Evolutionary conservation across 306 rosid species (phyloP).

Genomic region (Rosa multiflora): DNA sequence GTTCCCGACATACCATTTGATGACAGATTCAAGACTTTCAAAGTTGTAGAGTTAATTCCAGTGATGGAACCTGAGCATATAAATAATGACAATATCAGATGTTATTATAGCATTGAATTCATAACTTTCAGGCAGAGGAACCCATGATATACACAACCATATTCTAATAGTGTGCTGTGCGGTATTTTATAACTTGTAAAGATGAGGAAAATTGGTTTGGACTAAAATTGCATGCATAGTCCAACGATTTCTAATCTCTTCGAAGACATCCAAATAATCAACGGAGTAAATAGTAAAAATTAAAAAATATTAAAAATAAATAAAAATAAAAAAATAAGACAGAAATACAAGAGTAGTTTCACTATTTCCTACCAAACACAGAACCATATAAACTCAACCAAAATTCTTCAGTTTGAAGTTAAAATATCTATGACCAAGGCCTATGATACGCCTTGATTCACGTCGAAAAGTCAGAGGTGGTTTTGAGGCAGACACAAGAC

Average conservation of each 20-base stretch:
- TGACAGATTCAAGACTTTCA: slow-evolving; percentile 71
- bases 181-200: neutral
- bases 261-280: neutral
- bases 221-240: neutral
- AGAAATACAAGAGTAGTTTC: neutral
- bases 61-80: slow-evolving; percentile 66
- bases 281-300: neutral
- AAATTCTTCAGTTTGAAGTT: neutral
- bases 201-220: neutral
- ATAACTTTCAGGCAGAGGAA: neutral
- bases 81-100: slow-evolving; percentile 23
- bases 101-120: neutral
- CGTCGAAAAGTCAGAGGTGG: neutral
- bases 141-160: neutral
- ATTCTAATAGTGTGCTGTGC: neutral
- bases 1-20: slow-evolving; percentile 73
- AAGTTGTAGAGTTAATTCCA: slow-evolving; percentile 65
- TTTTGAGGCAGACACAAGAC: neutral
- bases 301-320: neutral
- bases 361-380: neutral
- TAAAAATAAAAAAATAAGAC: no score
- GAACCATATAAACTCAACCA: neutral
- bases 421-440: neutral
- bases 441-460: neutral
- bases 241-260: neutral